Percentiles rank a stretch among this genome's conserved stretches.
Conservation (phyloP, 257 asterid genomes). For the Nicotiana obtusifolia region DNA sequence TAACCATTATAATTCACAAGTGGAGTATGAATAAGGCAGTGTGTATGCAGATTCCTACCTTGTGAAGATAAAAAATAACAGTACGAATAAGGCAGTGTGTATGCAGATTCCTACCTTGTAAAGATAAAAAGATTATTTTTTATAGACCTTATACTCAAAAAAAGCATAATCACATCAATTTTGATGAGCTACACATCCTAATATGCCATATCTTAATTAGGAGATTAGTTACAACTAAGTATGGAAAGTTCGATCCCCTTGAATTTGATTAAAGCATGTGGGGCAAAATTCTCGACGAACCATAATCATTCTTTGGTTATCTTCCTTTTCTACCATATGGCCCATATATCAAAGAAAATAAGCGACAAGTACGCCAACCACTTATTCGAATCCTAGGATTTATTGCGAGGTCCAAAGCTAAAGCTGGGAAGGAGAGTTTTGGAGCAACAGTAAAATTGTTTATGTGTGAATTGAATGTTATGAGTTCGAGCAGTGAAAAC, state of each 20-base stretch:
- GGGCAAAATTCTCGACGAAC: neutral
- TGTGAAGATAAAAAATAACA: too few relatives aligned
- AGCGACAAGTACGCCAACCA: slow-evolving; percentile 9
- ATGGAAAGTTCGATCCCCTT: neutral
- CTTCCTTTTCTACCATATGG: slow-evolving; percentile 16
- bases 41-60: too few relatives aligned
- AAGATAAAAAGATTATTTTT: too few relatives aligned
- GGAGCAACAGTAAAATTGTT: too few relatives aligned
- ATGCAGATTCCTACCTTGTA: too few relatives aligned
- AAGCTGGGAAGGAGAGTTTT: rapidly evolving
- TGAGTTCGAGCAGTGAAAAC: too few relatives aligned
- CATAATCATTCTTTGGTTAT: slow-evolving; percentile 3
- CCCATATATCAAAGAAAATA: neutral
- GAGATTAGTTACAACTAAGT: neutral
- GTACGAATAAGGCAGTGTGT: too few relatives aligned
- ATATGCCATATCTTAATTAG: neutral
- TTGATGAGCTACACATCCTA: too few relatives aligned
- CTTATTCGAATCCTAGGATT: slow-evolving; percentile 11
- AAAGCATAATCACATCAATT: too few relatives aligned
- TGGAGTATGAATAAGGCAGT: rapidly evolving
- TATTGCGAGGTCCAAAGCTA: neutral
- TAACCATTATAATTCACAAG: too few relatives aligned
- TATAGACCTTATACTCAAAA: rapidly evolving
- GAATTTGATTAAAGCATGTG: neutral
- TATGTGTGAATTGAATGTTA: rapidly evolving